These are phyloP conservation scores for Murraya paniculata DNA, from an alignment of 345 rosid genomes.

Conservation along the genomic window DNA sequence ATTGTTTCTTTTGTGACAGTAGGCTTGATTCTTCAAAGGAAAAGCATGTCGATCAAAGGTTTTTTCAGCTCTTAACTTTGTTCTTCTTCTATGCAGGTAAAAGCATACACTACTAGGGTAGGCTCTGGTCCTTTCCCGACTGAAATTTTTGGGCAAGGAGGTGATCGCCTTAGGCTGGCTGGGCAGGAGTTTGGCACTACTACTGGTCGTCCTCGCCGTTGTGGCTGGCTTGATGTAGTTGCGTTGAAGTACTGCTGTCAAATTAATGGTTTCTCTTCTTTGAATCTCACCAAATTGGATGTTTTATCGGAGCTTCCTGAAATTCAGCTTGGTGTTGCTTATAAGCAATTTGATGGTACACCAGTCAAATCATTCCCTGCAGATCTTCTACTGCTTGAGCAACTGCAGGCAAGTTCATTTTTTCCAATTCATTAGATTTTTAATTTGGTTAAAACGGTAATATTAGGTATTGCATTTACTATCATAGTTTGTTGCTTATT, in stretches of 20 bases:
- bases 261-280: constrained; percentile 91
- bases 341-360: constrained; percentile 68
- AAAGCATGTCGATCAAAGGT: not conserved
- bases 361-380: constrained; percentile 78
- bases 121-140: constrained; percentile 99
- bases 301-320: constrained; percentile 84
- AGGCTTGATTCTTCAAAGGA: not conserved
- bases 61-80: not conserved
- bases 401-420: constrained; percentile 50
- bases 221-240: constrained; percentile 99
- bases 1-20: not conserved
- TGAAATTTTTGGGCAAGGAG: constrained; percentile 83
- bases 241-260: constrained; percentile 81
- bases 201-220: constrained; percentile 98
- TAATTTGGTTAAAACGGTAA: not conserved
- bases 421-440: not conserved
- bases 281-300: constrained; percentile 93
- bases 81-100: constrained; percentile 48
- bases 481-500: not conserved
- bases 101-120: constrained; percentile 97
- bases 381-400: constrained; percentile 81
- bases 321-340: constrained; percentile 78
- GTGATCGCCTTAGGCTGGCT: constrained; percentile 78
- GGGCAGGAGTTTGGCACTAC: constrained; percentile 98
- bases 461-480: not conserved